Evolutionary conservation across 441 rosid genomes (phyloP).

Genomic region (Sinapis alba): DNA sequence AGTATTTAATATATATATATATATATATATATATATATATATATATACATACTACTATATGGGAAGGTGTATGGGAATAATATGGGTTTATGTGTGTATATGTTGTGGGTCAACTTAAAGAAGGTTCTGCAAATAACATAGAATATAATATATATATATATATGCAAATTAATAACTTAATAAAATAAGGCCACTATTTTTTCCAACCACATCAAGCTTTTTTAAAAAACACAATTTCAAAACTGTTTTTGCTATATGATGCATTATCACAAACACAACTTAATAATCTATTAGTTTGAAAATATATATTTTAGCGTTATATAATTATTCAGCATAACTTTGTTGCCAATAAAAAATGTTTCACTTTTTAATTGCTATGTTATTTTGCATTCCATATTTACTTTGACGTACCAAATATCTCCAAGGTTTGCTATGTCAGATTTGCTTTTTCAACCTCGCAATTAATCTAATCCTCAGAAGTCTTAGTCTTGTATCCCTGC

Average conservation of each 20-base stretch:
- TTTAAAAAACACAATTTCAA: neutral
- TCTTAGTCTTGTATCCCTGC: no score
- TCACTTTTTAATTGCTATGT: neutral
- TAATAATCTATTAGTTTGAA: neutral
- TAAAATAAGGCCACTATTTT: neutral
- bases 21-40: no score
- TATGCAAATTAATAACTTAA: neutral
- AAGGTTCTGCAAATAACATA: conserved; percentile 42
- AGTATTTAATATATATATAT: neutral
- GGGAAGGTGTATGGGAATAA: conserved; percentile 19
- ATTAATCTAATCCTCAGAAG: neutral
- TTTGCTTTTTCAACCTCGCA: neutral
- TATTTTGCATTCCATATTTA: neutral
- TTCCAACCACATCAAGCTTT: neutral
- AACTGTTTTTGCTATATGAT: neutral
- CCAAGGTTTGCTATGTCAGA: neutral
- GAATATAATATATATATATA: neutral
- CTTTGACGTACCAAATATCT: neutral
- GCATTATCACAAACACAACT: neutral
- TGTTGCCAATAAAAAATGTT: neutral
- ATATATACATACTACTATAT: no score
- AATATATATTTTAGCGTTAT: neutral
- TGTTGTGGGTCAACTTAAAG: conserved; percentile 57
- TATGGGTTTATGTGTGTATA: conserved; percentile 39
- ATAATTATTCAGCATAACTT: neutral